Base-by-base conservation (phyloP, 2,329 filamentous ascomycete genomes). In the Rhynchosporium graminicola region DNA sequence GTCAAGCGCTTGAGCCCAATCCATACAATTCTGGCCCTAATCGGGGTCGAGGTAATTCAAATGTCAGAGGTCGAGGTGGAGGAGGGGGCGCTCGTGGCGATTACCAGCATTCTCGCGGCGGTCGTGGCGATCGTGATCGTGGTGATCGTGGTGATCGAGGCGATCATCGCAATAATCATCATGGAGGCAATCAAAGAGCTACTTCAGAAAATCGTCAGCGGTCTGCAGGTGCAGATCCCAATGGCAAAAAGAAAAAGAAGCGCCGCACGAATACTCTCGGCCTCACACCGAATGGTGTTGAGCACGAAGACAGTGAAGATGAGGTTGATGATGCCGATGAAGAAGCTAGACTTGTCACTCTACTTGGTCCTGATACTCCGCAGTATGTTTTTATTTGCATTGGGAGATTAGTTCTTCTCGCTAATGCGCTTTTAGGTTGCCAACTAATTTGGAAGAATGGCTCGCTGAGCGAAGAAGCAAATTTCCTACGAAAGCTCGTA, bases 391-490 rank as follows among this genome's bases (percentile, higher is more conserved):
- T 64, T 61, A 59, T 57, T 55, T 45, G 26, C 31, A 61, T 55
- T 65, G 57, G 66, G 64, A 70, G 66, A 68, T 70, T 70, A 68
- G 66, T 66, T 67, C 63, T 69, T 74, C 60, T 73, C 71, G 72
- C 62, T 76, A 75, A 69, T 67, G 33, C 48, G 55, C 20, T 29
- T 42, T 82, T 69, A 75, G 74, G 63, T 55, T 74, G 54, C 74
- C 81, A 15, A 84, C 84, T 63, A 92, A 97, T 72, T 82, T 97
- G 60, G 83, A 86, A 29, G 84, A 86, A 6, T 98, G 92, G 86
- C 85, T 96, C 66, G 86, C 86, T 56, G 92, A 97, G 75, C 86
- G 94, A 63, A 89, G 83, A 73, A 88, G 86, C 67, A 87, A 88
- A 57, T 98, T 85, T 74, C 94, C 94, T 1, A 97, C 93, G 2